These are phyloP conservation scores for Keqinozyma sinolaborantium DNA, from an alignment of 1,139 yeast genomes.

Conservation along the genomic window DNA sequence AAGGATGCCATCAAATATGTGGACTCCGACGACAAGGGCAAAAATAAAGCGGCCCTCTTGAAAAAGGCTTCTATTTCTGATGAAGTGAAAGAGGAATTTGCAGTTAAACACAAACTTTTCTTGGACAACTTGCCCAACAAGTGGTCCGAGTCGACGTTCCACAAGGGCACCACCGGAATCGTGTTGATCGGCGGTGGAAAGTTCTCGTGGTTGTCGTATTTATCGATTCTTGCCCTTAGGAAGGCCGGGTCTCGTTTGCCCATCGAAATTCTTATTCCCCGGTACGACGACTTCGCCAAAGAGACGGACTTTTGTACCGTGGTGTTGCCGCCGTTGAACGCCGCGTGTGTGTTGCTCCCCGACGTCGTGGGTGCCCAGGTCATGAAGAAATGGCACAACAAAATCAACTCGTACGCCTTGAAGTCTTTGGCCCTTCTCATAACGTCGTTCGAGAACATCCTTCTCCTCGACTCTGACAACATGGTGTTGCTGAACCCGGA, in stretches of 20 bases:
- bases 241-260: slow-evolving; percentile 35
- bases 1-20: slow-evolving; percentile 21
- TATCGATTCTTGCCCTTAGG: slow-evolving; percentile 30
- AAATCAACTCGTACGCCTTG: slow-evolving; percentile 33
- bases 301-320: slow-evolving; percentile 25
- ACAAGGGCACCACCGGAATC: slow-evolving; percentile 25
- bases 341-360: slow-evolving; percentile 31
- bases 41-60: slow-evolving; percentile 23
- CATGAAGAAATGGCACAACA: slow-evolving; percentile 25
- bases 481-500: slow-evolving; percentile 35
- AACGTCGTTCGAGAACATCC: slow-evolving; percentile 39
- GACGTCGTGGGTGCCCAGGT: slow-evolving; percentile 33
- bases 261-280: slow-evolving; percentile 36
- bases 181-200: slow-evolving; percentile 38
- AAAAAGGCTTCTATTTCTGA: slow-evolving; percentile 25
- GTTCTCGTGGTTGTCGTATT: slow-evolving; percentile 38
- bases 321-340: slow-evolving; percentile 22
- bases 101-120: slow-evolving; percentile 20
- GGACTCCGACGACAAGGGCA: slow-evolving; percentile 1
- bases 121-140: slow-evolving; percentile 21
- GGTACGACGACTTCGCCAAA: slow-evolving; percentile 24
- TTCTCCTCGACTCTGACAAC: slow-evolving; percentile 43
- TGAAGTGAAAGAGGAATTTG: slow-evolving; percentile 20
- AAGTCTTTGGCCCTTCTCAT: slow-evolving; percentile 31
- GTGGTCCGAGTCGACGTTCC: slow-evolving; percentile 22